phyloP scores from a whole-genome alignment of 176 grass and related monocot species.

The Hsuehochloa calcarea region DNA sequence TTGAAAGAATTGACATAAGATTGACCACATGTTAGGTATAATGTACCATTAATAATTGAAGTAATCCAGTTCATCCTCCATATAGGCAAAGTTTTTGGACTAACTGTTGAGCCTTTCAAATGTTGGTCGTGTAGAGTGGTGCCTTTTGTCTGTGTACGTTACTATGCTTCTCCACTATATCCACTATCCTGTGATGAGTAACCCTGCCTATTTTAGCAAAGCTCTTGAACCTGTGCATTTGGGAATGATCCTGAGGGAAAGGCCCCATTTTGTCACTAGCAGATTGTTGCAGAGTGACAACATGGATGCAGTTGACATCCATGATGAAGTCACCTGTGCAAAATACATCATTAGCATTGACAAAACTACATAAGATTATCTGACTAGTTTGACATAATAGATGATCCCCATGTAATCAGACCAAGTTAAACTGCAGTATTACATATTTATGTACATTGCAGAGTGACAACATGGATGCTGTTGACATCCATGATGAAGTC shows the following conservation, averaged over 20 bases:
- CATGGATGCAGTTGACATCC: not conserved
- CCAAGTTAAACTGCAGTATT: not conserved
- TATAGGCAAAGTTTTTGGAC: not conserved
- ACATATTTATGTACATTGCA: not conserved
- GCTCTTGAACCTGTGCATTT: not conserved
- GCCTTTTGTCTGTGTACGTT: not conserved
- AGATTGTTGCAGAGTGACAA: not conserved
- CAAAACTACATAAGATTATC: not conserved
- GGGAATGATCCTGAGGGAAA: not conserved
- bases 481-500: conserved; percentile 7
- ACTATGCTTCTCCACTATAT: not conserved
- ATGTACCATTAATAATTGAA: not conserved
- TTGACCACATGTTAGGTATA: not conserved
- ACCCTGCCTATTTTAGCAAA: not conserved
- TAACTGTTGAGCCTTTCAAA: conserved; percentile 16
- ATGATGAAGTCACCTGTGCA: not conserved
- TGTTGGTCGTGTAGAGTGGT: not conserved
- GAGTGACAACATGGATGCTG: not conserved
- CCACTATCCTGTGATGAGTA: not conserved
- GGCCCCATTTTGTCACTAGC: not conserved
- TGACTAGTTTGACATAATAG: conserved; percentile 6
- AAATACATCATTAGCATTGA: not conserved
- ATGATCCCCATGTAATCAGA: not conserved
- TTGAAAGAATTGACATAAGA: not conserved
- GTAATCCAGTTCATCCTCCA: not conserved